phyloP scores from a whole-genome alignment of 768 basidiomycete genomes.

The Amanita rimosa region DNA sequence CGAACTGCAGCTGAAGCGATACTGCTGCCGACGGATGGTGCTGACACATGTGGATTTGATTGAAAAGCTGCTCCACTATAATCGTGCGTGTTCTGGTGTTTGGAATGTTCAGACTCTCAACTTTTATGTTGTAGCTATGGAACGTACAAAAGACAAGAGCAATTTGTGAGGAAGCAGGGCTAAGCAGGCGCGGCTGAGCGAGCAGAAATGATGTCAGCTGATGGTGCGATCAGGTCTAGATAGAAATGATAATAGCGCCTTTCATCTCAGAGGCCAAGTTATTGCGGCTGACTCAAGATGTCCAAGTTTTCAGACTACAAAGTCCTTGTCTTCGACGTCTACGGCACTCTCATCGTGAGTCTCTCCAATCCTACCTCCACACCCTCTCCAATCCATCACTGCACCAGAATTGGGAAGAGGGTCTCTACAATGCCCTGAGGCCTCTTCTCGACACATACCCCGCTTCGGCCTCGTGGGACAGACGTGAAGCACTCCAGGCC shows the following conservation, averaged over 20 bases:
- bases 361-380: background rate
- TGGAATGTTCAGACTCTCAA: background rate
- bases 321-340: constrained; percentile 64
- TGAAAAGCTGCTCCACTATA: constrained; percentile 93
- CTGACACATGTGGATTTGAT: constrained; percentile 96
- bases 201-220: constrained; percentile 5
- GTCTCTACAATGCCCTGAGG: constrained; percentile 42
- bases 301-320: constrained; percentile 28
- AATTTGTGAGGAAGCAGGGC: constrained; percentile 8
- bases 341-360: constrained; percentile 57
- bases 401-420: constrained; percentile 69
- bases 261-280: too few species aligned
- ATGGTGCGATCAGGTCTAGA: constrained; percentile 1
- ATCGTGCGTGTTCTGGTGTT: constrained; percentile 48
- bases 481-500: constrained; percentile 38
- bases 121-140: constrained; percentile 27
- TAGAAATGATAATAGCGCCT: background rate
- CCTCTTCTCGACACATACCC: constrained; percentile 37
- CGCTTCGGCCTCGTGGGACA: constrained; percentile 30
- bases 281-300: background rate
- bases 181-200: too few species aligned
- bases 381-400: background rate
- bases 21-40: constrained; percentile 96
- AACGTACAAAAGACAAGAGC: constrained; percentile 34
- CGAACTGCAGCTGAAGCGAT: constrained; percentile 80